Evolutionary conservation across 2,329 filamentous ascomycete species (phyloP).

Genomic region (Cladosporium velox): DNA sequence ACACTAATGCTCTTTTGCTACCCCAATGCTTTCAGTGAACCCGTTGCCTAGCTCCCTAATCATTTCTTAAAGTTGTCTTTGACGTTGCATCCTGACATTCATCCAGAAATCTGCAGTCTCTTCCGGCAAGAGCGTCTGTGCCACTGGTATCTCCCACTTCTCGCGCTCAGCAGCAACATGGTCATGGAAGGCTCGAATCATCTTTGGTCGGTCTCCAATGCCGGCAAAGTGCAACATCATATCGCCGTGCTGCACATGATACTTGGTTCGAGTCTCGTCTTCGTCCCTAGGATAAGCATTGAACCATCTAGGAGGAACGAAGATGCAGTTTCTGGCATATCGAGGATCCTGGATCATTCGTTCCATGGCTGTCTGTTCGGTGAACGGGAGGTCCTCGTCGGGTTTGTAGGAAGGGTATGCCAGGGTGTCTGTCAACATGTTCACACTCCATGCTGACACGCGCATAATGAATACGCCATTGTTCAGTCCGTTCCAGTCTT

Average conservation of each 20-base stretch:
- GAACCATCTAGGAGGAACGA: conserved; percentile 16
- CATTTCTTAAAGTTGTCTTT: conserved; percentile 5
- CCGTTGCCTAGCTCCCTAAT: neutral
- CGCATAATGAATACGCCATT: conserved; percentile 37
- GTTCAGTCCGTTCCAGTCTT: conserved; percentile 35
- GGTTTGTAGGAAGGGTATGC: conserved; percentile 13
- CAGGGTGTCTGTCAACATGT: conserved; percentile 30
- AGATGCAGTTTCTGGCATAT: neutral
- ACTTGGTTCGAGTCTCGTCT: neutral
- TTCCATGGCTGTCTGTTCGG: conserved; percentile 12
- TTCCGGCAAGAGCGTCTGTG: conserved; percentile 38
- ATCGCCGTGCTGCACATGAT: conserved; percentile 43
- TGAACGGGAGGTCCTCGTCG: neutral
- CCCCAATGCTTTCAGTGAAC: neutral
- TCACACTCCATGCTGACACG: conserved; percentile 31
- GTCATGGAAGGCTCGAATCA: conserved; percentile 42
- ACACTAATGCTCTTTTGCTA: neutral
- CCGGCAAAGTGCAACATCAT: conserved; percentile 49
- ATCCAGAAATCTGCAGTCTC: conserved; percentile 41
- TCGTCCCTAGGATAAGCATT: conserved; percentile 10
- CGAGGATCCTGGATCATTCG: neutral
- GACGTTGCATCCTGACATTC: conserved; percentile 33
- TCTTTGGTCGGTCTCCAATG: conserved; percentile 34
- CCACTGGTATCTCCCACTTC: conserved; percentile 43
- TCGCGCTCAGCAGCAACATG: conserved; percentile 39